Conservation (phyloP, 352 stramenopile genomes). For the Phytophthora vignae region DNA sequence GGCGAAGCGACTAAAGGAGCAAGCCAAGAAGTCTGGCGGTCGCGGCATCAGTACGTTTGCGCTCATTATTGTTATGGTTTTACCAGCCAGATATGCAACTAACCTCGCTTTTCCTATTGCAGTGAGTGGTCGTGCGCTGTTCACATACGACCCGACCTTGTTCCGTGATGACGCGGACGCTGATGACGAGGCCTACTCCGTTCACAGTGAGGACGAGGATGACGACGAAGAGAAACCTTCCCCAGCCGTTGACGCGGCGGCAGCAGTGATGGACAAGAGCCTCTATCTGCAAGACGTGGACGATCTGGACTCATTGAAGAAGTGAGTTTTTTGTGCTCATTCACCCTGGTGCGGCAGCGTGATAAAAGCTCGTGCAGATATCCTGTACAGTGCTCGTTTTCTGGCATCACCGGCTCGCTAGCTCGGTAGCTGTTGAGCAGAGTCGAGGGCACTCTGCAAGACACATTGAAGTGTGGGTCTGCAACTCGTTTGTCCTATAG, state of each 20-base stretch:
- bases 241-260: conserved; percentile 53
- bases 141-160: conserved; percentile 91
- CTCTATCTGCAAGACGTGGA: conserved; percentile 84
- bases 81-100: not conserved
- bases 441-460: conserved; percentile 17
- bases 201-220: conserved; percentile 67
- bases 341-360: conserved; percentile 13
- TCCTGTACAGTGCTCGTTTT: conserved; percentile 27
- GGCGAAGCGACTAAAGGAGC: conserved; percentile 84
- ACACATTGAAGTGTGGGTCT: conserved; percentile 8
- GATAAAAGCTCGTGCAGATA: conserved; percentile 11
- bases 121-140: conserved; percentile 93
- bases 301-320: conserved; percentile 81
- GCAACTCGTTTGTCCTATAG: conserved; percentile 30
- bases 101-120: conserved; percentile 30
- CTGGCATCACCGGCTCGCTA: conserved; percentile 14
- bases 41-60: conserved; percentile 83
- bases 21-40: conserved; percentile 87
- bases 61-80: not conserved
- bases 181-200: conserved; percentile 85
- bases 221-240: conserved; percentile 51
- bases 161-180: conserved; percentile 93
- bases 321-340: conserved; percentile 48
- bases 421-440: conserved; percentile 22
- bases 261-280: conserved; percentile 85